These are phyloP conservation scores for Talaromyces liani DNA, from an alignment of 495 filamentous ascomycete species.

Conservation along the genomic window DNA sequence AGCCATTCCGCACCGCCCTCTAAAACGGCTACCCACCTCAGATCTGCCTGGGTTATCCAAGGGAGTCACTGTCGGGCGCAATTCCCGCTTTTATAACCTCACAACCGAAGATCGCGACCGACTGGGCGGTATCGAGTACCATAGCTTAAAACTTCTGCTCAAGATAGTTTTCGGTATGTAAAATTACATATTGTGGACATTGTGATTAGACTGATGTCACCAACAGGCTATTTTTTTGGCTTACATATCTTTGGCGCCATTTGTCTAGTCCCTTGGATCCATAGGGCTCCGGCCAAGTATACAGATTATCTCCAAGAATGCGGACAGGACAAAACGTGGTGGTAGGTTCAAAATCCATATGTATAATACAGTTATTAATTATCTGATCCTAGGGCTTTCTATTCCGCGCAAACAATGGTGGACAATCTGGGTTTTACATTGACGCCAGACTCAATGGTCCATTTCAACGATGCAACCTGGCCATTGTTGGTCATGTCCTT, in stretches of 20 bases:
- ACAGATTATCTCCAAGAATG: slow-evolving; percentile 44
- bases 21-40: not conserved
- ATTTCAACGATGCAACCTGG: slow-evolving; percentile 61
- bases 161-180: slow-evolving; percentile 41
- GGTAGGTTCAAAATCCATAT: slow-evolving; percentile 34
- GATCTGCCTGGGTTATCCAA: slow-evolving; percentile 13
- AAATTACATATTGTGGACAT: not conserved
- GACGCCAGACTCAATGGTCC: slow-evolving; percentile 77
- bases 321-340: slow-evolving; percentile 59
- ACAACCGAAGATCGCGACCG: slow-evolving; percentile 51
- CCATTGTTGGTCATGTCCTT: slow-evolving; percentile 63
- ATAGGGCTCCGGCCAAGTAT: slow-evolving; percentile 43
- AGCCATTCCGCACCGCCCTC: not conserved
- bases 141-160: slow-evolving; percentile 47
- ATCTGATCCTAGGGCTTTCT: slow-evolving; percentile 21
- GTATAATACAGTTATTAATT: not conserved
- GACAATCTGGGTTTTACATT: slow-evolving; percentile 58
- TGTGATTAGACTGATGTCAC: not conserved
- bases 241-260: slow-evolving; percentile 59
- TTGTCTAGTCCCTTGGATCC: slow-evolving; percentile 63
- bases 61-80: slow-evolving; percentile 61
- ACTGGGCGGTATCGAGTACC: slow-evolving; percentile 58
- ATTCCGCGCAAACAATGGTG: slow-evolving; percentile 27
- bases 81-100: slow-evolving; percentile 68
- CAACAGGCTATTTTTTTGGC: slow-evolving; percentile 52